Evolutionary conservation across 2,329 filamentous ascomycete genomes (phyloP), one percentile per base, ranked within the genome.

Genomic region (Plectosphaerella cucumerina): DNA sequence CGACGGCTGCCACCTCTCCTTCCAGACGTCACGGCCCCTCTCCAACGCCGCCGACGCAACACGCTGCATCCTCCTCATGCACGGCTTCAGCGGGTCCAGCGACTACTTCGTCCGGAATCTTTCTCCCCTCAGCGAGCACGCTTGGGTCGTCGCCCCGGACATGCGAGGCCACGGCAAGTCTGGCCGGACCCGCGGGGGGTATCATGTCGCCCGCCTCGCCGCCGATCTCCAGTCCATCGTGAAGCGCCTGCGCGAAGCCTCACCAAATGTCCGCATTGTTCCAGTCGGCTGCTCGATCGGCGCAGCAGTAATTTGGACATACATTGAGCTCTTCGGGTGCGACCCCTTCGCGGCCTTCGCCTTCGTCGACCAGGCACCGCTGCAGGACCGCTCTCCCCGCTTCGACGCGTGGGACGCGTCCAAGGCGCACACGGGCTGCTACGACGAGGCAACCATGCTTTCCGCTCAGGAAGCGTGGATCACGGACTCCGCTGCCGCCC

Each of bases 71-170:
- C 55, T 72, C 35, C 62, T 72, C 35, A 58, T 72, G 44, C 70
- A 72, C 56, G 70, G 70, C 53, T 72, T 72, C 60, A 69, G 65
- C 56, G 69, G 70, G 14, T 69, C 65, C n/a, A 66, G 65, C 17
- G 61, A 58, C 33, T 72, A 72, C 56, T 72, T 71, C 58, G 53
- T 55, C 34, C 65, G 63, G 54, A 72, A 71, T 59, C 58, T 58
- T 52, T 47, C 48, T 12, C 51, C 55, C 3, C 60, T 72, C 10
- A 52, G 54, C 21, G 42, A 53, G 6, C 35, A 53, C 3, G 56
- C 62, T 55, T 72, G 69, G 69, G 65, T 70, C 49, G 60, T 72
- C 3, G 66, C 68, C 6, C 66, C 65, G 6, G 70, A 72, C 54
- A 62, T 71, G 61, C 64, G 70, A 43, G 70, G 70, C 9, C 69